Conservation (phyloP, 768 basidiomycete genomes). For the Lactarius quietus region DNA sequence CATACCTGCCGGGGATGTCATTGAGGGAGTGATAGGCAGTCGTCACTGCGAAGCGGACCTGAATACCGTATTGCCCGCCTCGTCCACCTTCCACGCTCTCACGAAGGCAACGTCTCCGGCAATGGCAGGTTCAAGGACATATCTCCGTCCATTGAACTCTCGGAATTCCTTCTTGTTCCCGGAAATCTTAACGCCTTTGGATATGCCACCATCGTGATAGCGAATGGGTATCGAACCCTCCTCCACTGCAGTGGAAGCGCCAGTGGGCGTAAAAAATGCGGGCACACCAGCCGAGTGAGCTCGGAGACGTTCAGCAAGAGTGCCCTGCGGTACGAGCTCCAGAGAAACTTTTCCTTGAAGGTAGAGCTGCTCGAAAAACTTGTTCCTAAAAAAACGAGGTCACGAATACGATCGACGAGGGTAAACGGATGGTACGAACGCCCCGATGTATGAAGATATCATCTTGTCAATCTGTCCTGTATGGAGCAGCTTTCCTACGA, state of each 20-base stretch:
- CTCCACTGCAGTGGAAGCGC: slow-evolving; percentile 81
- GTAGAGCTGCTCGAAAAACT: slow-evolving; percentile 79
- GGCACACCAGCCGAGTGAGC: slow-evolving; percentile 90
- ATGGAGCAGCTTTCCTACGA: slow-evolving; percentile 66
- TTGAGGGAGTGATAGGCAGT: not conserved
- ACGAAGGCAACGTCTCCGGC: slow-evolving; percentile 82
- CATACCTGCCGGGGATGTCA: slow-evolving; percentile 48
- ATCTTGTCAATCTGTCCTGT: slow-evolving; percentile 76
- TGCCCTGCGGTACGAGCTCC: slow-evolving; percentile 91
- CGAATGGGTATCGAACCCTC: slow-evolving; percentile 73
- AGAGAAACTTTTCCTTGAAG: slow-evolving; percentile 76
- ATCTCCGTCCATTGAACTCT: slow-evolving; percentile 75
- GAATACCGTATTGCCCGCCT: slow-evolving; percentile 88
- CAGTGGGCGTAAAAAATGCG: slow-evolving; percentile 91
- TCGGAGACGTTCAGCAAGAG: slow-evolving; percentile 81
- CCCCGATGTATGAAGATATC: slow-evolving; percentile 87
- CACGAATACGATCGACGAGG: slow-evolving; percentile 5
- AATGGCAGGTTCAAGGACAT: slow-evolving; percentile 77
- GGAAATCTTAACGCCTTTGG: slow-evolving; percentile 62
- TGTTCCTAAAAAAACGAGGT: slow-evolving; percentile 53
- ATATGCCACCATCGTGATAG: slow-evolving; percentile 73
- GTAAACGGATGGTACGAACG: slow-evolving; percentile 40
- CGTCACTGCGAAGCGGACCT: slow-evolving; percentile 43
- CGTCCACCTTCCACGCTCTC: slow-evolving; percentile 89
- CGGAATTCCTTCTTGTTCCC: slow-evolving; percentile 76